Evolutionary conservation across 169 alveolate genomes (phyloP).

Genomic region (Babesia caballi): DNA sequence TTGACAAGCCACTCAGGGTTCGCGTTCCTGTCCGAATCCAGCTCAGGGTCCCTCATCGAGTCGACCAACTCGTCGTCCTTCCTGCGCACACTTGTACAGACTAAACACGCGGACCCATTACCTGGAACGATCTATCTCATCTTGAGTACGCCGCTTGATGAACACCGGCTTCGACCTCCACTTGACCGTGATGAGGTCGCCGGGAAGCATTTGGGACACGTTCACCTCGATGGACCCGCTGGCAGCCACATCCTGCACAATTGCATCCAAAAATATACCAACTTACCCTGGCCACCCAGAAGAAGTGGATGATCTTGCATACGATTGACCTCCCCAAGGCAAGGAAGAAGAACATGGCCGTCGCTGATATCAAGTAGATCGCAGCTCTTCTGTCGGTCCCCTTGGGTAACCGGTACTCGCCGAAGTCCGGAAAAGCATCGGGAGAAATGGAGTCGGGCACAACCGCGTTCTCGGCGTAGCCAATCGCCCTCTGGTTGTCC

Average conservation of each 20-base stretch:
- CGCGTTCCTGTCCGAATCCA: slow-evolving; percentile 78
- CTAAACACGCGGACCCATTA: background rate
- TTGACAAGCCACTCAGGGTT: slow-evolving; percentile 85
- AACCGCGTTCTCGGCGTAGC: slow-evolving; percentile 80
- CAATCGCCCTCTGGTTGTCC: slow-evolving; percentile 84
- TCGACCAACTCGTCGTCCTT: slow-evolving; percentile 79
- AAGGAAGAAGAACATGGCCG: slow-evolving; percentile 73
- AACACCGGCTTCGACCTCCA: slow-evolving; percentile 86
- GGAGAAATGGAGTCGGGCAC: slow-evolving; percentile 80
- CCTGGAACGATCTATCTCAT: slow-evolving; percentile 80
- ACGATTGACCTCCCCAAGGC: slow-evolving; percentile 76
- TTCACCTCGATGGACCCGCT: slow-evolving; percentile 82
- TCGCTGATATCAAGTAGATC: slow-evolving; percentile 78
- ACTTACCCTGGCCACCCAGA: slow-evolving; percentile 78
- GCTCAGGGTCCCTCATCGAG: slow-evolving; percentile 84
- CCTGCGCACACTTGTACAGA: slow-evolving; percentile 4
- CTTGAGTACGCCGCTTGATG: slow-evolving; percentile 80
- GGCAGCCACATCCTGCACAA: slow-evolving; percentile 69
- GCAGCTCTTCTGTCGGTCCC: slow-evolving; percentile 81
- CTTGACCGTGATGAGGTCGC: slow-evolving; percentile 79
- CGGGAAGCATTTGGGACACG: slow-evolving; percentile 77
- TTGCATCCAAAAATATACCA: background rate
- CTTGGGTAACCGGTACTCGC: slow-evolving; percentile 80
- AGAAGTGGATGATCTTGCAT: slow-evolving; percentile 77
- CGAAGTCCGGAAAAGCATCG: slow-evolving; percentile 82